These are phyloP conservation scores for Microthyrium microscopicum DNA, from an alignment of 2,329 filamentous ascomycete species.

Conservation along the genomic window DNA sequence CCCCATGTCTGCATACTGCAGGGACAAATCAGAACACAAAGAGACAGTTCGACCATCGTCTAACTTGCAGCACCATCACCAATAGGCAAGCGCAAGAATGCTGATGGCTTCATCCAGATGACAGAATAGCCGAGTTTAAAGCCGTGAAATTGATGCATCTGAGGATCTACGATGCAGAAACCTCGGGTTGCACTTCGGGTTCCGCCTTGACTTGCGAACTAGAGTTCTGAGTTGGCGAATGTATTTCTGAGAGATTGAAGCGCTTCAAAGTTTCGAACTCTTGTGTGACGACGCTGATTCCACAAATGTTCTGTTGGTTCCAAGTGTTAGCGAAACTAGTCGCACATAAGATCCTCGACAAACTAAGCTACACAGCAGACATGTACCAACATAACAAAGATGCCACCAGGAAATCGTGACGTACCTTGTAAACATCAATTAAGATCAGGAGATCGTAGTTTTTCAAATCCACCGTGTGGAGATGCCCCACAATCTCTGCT, in stretches of 20 bases:
- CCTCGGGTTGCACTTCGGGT: no score
- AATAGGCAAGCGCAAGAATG: no score
- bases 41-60: no score
- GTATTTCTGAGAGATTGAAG: slow-evolving; percentile 64
- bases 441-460: slow-evolving; percentile 65
- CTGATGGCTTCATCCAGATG: no score
- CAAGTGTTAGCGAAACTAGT: not conserved
- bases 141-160: no score
- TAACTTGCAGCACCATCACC: no score
- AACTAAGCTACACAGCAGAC: not conserved
- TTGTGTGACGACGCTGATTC: slow-evolving; percentile 61
- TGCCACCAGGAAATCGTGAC: slow-evolving; percentile 1
- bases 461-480: slow-evolving; percentile 62
- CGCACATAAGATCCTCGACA: slow-evolving; percentile 4
- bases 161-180: no score
- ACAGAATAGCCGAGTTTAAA: no score
- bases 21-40: no score
- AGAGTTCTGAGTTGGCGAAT: slow-evolving; percentile 21
- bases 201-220: no score
- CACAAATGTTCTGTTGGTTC: slow-evolving; percentile 46
- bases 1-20: no score
- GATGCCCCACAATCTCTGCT: slow-evolving; percentile 45
- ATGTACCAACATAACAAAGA: slow-evolving; percentile 1
- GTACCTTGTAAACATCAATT: slow-evolving; percentile 66
- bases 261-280: slow-evolving; percentile 60